These are phyloP conservation scores for Globisporangium canariense DNA, from an alignment of 352 stramenopile species.

Conservation along the genomic window DNA sequence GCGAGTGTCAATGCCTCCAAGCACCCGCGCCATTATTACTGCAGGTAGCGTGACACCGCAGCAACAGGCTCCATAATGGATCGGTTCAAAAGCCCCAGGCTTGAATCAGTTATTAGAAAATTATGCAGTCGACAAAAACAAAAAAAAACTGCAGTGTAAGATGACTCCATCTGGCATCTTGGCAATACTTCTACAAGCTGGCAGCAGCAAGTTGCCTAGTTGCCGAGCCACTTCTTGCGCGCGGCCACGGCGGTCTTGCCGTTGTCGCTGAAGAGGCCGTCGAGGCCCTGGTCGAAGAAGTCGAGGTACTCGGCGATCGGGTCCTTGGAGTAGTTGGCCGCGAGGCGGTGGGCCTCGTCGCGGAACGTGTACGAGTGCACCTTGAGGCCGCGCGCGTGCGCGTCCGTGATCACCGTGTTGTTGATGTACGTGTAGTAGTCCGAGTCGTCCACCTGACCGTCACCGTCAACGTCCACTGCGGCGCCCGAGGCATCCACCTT, in stretches of 20 bases:
- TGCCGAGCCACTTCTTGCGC: conserved; percentile 34
- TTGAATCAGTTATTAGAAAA: too few species aligned
- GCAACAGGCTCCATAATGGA: too few species aligned
- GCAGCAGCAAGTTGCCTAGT: neutral
- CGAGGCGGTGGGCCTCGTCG: conserved; percentile 60
- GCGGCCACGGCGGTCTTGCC: conserved; percentile 48
- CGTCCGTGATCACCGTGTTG: conserved; percentile 44
- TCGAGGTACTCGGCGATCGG: conserved; percentile 59
- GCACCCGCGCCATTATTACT: too few species aligned
- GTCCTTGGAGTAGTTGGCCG: conserved; percentile 61
- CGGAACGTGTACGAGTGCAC: conserved; percentile 69
- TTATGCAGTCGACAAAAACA: too few species aligned
- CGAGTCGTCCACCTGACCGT: conserved; percentile 53
- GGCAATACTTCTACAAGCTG: neutral
- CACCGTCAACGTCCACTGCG: conserved; percentile 57
- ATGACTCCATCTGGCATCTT: too few species aligned
- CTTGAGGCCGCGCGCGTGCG: conserved; percentile 50
- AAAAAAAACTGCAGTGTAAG: too few species aligned
- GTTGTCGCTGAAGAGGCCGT: conserved; percentile 63
- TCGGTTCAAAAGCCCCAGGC: too few species aligned
- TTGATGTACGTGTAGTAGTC: conserved; percentile 53
- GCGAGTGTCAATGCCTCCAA: too few species aligned
- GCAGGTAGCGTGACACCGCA: too few species aligned
- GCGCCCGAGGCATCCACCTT: conserved; percentile 39
- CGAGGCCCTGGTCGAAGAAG: conserved; percentile 58